A percentile compares a stretch with the other conserved stretches of the same genome.
phyloP scores from a whole-genome alignment of 345 rosid species.

The rapeseed (Brassica napus) region Da-Ae NC_063450.1:35063501-35064000 shows the following conservation, averaged over 20 bases:
- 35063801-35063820: conserved; percentile 97
- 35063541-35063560: conserved; percentile 88
- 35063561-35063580: conserved; percentile 78
- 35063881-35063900: conserved; percentile 89
- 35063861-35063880: conserved; percentile 84
- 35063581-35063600: conserved; percentile 91
- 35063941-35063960: neutral
- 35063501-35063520: conserved; percentile 78
- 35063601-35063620: conserved; percentile 98
- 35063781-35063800: conserved; percentile 96
- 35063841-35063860: conserved; percentile 80
- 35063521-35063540: conserved; percentile 72
- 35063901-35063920: conserved; percentile 69
- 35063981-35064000: neutral
- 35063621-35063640: conserved; percentile 91
- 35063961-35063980: neutral
- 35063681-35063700: conserved; percentile 55
- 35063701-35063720: neutral
- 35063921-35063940: neutral
- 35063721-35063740: neutral
- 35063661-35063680: conserved; percentile 98
- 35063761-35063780: conserved; percentile 69
- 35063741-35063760: conserved; percentile 3
- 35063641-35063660: conserved; percentile 96
- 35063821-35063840: conserved; percentile 93